Evolutionary conservation across 768 basidiomycete species (phyloP).

Genomic region (Mycena epipterygia): DNA sequence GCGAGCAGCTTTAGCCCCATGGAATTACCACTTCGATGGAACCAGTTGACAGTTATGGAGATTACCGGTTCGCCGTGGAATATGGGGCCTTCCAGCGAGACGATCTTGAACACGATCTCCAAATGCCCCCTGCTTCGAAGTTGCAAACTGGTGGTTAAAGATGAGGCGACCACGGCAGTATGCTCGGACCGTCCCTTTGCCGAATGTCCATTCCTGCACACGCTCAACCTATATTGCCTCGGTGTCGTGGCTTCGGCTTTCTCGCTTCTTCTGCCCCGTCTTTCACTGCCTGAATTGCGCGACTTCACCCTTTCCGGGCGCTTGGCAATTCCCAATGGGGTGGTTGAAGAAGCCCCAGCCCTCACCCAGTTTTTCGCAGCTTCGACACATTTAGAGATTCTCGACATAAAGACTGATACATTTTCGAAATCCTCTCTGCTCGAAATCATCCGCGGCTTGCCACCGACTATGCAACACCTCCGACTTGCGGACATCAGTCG

Average conservation of each 20-base stretch:
- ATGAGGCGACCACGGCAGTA: not conserved
- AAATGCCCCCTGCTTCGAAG: not conserved
- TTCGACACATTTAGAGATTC: not conserved
- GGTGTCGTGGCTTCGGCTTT: not conserved
- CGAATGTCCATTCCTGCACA: not conserved
- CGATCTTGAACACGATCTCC: not conserved
- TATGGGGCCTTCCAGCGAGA: not conserved
- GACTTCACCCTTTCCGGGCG: not conserved
- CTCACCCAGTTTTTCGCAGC: not conserved
- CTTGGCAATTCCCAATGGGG: not conserved
- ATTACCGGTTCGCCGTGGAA: not conserved
- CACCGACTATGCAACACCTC: not conserved
- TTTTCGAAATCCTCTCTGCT: not conserved
- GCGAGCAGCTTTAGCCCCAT: not conserved
- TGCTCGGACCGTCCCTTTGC: not conserved
- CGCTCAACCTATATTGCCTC: not conserved
- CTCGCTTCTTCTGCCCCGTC: not conserved
- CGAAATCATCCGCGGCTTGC: not conserved
- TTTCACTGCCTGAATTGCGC: not conserved
- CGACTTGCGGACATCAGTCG: not conserved
- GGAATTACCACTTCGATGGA: constrained; percentile 2
- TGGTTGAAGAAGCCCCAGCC: not conserved
- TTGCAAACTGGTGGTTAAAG: not conserved
- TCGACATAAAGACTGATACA: not conserved
- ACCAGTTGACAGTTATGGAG: not conserved